Conservation (phyloP, 495 filamentous ascomycete species). For the Astrothelium subdiscretum region DNA sequence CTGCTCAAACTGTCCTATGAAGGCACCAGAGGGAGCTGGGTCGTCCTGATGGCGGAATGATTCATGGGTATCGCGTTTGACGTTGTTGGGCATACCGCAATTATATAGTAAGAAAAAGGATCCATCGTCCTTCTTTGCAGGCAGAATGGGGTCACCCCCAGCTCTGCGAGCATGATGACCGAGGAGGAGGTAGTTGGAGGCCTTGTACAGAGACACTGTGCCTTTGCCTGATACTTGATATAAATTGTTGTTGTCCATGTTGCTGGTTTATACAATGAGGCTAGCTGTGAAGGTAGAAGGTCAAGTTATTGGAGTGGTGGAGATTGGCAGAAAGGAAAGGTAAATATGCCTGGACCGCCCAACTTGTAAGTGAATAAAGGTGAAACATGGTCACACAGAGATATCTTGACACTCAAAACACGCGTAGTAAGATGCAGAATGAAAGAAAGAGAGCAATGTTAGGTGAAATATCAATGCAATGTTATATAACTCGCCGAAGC, state of each 20-base stretch:
- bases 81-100: background rate
- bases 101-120: background rate
- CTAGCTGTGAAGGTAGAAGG: background rate
- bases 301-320: too few species aligned
- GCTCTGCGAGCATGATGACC: background rate
- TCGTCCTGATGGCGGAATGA: background rate
- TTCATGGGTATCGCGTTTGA: background rate
- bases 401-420: too few species aligned
- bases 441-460: too few species aligned
- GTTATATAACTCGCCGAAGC: too few species aligned
- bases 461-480: too few species aligned
- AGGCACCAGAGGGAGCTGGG: background rate
- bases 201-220: background rate
- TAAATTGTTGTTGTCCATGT: background rate
- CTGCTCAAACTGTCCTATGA: background rate
- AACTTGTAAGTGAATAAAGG: too few species aligned
- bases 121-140: background rate
- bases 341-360: too few species aligned
- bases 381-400: too few species aligned
- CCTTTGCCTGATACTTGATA: background rate
- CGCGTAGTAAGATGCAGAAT: too few species aligned
- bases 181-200: background rate
- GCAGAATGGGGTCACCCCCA: background rate
- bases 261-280: background rate
- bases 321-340: too few species aligned